Evolutionary conservation across 2,329 filamentous ascomycete species (phyloP).

Genomic region (Fusarium torulosum): DNA sequence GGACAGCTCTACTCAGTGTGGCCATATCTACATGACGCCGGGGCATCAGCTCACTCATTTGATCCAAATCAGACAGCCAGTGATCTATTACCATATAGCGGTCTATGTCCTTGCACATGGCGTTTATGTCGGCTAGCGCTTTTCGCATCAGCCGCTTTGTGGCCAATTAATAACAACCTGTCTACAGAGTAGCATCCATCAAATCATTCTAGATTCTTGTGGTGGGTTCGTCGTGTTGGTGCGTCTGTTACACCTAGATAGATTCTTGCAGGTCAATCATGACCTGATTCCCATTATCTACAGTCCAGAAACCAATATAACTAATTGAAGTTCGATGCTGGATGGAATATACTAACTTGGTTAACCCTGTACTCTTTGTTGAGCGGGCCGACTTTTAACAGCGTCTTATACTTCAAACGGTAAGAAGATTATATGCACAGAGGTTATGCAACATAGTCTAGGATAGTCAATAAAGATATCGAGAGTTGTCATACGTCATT

Average conservation of each 20-base stretch:
- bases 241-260: background rate
- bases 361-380: too few species aligned
- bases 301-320: too few species aligned
- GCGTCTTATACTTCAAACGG: background rate
- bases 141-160: background rate
- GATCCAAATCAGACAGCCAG: background rate
- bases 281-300: too few species aligned
- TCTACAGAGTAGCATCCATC: background rate
- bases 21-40: background rate
- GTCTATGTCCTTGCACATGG: constrained; percentile 4
- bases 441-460: background rate
- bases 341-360: too few species aligned
- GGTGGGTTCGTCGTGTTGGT: background rate
- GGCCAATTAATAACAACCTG: background rate
- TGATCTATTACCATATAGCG: background rate
- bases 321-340: too few species aligned
- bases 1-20: background rate
- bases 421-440: background rate
- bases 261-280: too few species aligned
- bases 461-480: background rate
- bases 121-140: background rate
- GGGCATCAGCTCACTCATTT: background rate
- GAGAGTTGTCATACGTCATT: constrained; percentile 3
- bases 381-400: too few species aligned
- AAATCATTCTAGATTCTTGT: background rate